phyloP scores from a whole-genome alignment of 1,139 yeast species.

The Yamadazyma kanchanaburiensis region DNA sequence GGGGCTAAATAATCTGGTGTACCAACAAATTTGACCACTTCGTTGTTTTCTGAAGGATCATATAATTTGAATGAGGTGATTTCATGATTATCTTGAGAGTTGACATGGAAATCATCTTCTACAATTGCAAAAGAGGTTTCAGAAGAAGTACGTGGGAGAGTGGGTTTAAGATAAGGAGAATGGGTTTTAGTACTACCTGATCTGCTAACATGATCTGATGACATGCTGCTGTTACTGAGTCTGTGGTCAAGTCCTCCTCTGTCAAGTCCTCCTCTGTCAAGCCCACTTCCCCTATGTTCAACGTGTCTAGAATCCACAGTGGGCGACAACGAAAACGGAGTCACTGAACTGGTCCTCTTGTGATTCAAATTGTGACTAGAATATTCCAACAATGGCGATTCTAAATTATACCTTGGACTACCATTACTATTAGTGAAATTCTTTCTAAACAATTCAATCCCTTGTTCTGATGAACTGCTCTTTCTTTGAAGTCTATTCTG shows the following conservation, averaged over 20 bases:
- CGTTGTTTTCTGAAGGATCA: constrained; percentile 59
- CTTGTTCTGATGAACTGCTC: constrained; percentile 45
- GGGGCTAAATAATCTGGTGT: constrained; percentile 98
- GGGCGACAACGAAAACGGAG: constrained; percentile 51
- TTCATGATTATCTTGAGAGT: constrained; percentile 18
- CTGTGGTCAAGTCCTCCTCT: background rate
- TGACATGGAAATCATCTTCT: constrained; percentile 42
- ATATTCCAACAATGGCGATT: constrained; percentile 29
- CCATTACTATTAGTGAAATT: constrained; percentile 3
- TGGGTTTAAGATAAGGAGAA: constrained; percentile 50
- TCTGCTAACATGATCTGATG: constrained; percentile 6
- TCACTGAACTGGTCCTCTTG: constrained; percentile 29
- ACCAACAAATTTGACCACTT: constrained; percentile 68
- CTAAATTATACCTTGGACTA: constrained; percentile 11
- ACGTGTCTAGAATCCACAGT: constrained; percentile 27
- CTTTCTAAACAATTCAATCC: constrained; percentile 39
- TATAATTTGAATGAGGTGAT: constrained; percentile 58
- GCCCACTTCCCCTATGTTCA: background rate
- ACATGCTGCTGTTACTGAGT: constrained; percentile 4
- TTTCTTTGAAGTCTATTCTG: constrained; percentile 34
- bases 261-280: background rate
- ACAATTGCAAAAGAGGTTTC: constrained; percentile 54
- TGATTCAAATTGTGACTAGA: constrained; percentile 5
- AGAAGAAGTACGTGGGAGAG: constrained; percentile 46
- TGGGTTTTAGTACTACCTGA: constrained; percentile 16